Evolutionary conservation across 1,139 yeast genomes (phyloP).

Genomic region (Geotrichum carabidarum): DNA sequence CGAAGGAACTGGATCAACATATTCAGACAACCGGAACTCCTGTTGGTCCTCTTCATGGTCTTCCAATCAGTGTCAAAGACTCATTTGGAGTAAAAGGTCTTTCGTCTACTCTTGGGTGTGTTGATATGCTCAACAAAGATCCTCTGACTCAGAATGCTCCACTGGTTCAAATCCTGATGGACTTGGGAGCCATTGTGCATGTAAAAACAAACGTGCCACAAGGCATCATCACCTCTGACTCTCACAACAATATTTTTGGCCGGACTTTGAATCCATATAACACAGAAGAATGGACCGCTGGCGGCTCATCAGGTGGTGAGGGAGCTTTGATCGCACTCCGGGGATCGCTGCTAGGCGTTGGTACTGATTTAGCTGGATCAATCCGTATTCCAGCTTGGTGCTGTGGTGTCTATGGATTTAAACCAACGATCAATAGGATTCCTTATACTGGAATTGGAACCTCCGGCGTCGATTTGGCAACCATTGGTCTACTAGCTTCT

Average conservation of each 20-base stretch:
- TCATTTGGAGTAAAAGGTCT: slow-evolving; percentile 44
- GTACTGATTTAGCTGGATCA: slow-evolving; percentile 64
- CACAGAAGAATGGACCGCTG: slow-evolving; percentile 41
- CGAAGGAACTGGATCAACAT: slow-evolving; percentile 40
- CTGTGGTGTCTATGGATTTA: slow-evolving; percentile 51
- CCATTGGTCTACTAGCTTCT: slow-evolving; percentile 38
- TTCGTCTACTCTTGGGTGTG: slow-evolving; percentile 42
- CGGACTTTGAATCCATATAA: slow-evolving; percentile 47
- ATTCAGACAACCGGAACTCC: slow-evolving; percentile 37
- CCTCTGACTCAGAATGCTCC: slow-evolving; percentile 29
- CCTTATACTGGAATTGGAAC: slow-evolving; percentile 33
- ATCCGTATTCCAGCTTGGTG: slow-evolving; percentile 55
- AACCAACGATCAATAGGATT: slow-evolving; percentile 47
- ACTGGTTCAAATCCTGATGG: slow-evolving; percentile 42
- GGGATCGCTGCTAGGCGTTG: slow-evolving; percentile 51
- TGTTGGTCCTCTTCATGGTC: slow-evolving; percentile 48
- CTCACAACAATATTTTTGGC: slow-evolving; percentile 47
- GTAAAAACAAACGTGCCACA: slow-evolving; percentile 58
- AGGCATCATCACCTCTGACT: slow-evolving; percentile 52
- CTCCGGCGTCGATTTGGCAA: slow-evolving; percentile 30
- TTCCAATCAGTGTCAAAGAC: slow-evolving; percentile 52
- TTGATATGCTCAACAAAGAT: slow-evolving; percentile 30
- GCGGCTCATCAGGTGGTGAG: slow-evolving; percentile 64
- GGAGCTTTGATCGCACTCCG: slow-evolving; percentile 50
- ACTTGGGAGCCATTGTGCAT: slow-evolving; percentile 51